phyloP scores from a whole-genome alignment of 1,284 basidiomycete genomes.

The Heliocybe sulcata region DNA sequence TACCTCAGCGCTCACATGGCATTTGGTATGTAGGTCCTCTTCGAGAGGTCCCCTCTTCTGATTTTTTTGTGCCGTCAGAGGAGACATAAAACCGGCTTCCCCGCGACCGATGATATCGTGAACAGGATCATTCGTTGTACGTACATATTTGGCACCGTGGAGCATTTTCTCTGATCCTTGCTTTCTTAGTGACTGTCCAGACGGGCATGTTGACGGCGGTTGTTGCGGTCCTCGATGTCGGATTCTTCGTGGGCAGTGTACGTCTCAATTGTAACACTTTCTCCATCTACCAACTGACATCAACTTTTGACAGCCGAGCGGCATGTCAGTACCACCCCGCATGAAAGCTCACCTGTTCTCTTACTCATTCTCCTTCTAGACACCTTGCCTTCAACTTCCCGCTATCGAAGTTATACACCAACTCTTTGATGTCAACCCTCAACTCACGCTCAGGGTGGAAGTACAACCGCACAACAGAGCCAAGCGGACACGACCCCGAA shows the following conservation, averaged over 20 bases:
- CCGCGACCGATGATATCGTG: slow-evolving; percentile 20
- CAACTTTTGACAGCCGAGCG: background rate
- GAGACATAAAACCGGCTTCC: slow-evolving; percentile 17
- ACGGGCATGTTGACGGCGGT: background rate
- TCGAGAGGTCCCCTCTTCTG: background rate
- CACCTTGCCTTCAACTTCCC: slow-evolving; percentile 1
- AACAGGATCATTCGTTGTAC: slow-evolving; percentile 22
- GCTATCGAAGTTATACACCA: slow-evolving; percentile 1
- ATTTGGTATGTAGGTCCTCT: background rate
- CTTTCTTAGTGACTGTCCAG: background rate
- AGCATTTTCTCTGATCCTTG: background rate
- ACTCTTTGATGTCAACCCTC: background rate
- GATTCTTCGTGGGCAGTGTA: background rate
- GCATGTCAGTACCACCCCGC: background rate
- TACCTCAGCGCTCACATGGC: background rate
- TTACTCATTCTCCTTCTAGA: background rate
- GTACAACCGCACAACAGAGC: slow-evolving; percentile 1
- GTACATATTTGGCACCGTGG: slow-evolving; percentile 6
- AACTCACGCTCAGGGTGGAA: background rate
- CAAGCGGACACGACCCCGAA: background rate
- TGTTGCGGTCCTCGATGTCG: background rate
- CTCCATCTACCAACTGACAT: background rate
- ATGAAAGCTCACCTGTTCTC: background rate
- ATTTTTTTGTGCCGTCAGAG: background rate
- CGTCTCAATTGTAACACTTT: background rate